Percentiles rank a stretch among this genome's conserved stretches.
phyloP scores from a whole-genome alignment of 2,329 filamentous ascomycete genomes.

The Gnomoniopsis smithogilvyi region DNA sequence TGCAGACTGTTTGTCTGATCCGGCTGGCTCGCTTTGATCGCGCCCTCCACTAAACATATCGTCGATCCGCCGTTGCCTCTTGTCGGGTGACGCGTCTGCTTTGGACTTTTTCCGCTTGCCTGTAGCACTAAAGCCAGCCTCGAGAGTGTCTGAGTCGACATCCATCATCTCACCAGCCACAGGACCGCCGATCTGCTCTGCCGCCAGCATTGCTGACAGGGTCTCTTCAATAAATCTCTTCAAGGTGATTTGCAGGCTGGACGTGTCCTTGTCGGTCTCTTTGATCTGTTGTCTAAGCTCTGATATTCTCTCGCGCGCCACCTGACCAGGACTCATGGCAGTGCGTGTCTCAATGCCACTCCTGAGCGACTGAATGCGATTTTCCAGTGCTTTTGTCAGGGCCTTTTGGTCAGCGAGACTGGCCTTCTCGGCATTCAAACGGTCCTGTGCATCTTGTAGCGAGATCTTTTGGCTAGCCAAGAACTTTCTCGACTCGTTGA shows the following conservation, averaged over 20 bases:
- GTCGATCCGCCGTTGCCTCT: constrained; percentile 58
- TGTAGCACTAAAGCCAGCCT: constrained; percentile 57
- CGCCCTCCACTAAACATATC: constrained; percentile 54
- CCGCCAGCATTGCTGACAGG: constrained; percentile 73
- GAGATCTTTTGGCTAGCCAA: constrained; percentile 43
- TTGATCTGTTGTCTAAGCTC: constrained; percentile 58
- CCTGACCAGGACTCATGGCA: constrained; percentile 57
- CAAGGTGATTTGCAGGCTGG: constrained; percentile 59
- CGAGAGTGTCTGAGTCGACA: constrained; percentile 56
- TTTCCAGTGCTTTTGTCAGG: constrained; percentile 50
- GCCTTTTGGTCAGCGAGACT: constrained; percentile 53
- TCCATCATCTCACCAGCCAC: constrained; percentile 74
- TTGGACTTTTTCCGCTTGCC: constrained; percentile 51
- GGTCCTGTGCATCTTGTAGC: constrained; percentile 40
- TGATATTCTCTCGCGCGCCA: constrained; percentile 59
- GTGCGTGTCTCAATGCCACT: constrained; percentile 54
- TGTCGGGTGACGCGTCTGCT: constrained; percentile 38
- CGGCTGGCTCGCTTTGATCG: constrained; percentile 25
- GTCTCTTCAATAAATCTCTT: constrained; percentile 68
- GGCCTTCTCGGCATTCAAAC: constrained; percentile 48
- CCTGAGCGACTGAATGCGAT: constrained; percentile 58
- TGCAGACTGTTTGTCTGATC: constrained; percentile 45
- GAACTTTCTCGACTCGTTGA: constrained; percentile 61
- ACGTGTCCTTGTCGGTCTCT: constrained; percentile 58
- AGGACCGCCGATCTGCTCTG: constrained; percentile 79